phyloP scores from a whole-genome alignment of 768 basidiomycete species.

The Hysterangium stoloniferum region DNA sequence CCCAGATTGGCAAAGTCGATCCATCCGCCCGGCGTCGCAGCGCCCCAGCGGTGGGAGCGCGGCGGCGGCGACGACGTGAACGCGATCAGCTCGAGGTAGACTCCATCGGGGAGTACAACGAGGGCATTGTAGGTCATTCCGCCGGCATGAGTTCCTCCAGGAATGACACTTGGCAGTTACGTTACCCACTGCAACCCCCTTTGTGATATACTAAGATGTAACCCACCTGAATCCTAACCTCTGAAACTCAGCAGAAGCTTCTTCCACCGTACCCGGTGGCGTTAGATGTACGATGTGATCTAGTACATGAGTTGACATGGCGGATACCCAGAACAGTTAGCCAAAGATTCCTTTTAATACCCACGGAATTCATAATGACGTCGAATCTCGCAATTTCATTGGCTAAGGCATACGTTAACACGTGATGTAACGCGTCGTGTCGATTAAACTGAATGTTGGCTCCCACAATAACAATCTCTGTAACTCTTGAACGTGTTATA shows the following conservation, averaged over 20 bases:
- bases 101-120: slow-evolving; percentile 51
- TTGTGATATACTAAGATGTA: not conserved
- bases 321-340: too few relatives aligned
- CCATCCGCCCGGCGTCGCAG: slow-evolving; percentile 47
- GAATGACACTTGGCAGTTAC: slow-evolving; percentile 60
- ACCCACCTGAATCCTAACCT: slow-evolving; percentile 61
- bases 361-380: too few relatives aligned
- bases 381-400: too few relatives aligned
- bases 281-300: slow-evolving; percentile 73
- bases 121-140: slow-evolving; percentile 61
- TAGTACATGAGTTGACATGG: slow-evolving; percentile 32
- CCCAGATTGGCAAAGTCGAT: slow-evolving; percentile 62
- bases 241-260: slow-evolving; percentile 43
- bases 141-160: slow-evolving; percentile 57
- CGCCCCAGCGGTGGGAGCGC: slow-evolving; percentile 47
- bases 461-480: too few relatives aligned
- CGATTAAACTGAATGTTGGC: too few relatives aligned
- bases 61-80: slow-evolving; percentile 45
- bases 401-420: too few relatives aligned
- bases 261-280: slow-evolving; percentile 47
- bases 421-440: too few relatives aligned
- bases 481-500: too few relatives aligned
- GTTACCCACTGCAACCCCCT: too few relatives aligned
- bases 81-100: slow-evolving; percentile 62
- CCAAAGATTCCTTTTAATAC: too few relatives aligned